Percentiles rank a stretch among this genome's conserved stretches.
Evolutionary conservation across 1,284 basidiomycete genomes (phyloP).

Genomic region (Porogramme epimiltina): DNA sequence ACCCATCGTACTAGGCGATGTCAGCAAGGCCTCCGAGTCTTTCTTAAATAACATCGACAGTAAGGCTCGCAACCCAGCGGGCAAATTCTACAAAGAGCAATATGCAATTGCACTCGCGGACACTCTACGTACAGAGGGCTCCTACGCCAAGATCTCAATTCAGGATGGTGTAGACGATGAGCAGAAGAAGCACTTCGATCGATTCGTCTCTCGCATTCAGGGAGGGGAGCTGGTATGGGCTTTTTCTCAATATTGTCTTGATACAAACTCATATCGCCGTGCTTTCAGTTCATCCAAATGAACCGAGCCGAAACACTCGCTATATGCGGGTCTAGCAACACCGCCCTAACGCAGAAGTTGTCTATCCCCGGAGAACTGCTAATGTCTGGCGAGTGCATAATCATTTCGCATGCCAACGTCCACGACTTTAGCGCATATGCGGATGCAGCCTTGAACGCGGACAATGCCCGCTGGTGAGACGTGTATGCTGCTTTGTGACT

Average conservation of each 20-base stretch:
- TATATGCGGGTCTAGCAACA: constrained; percentile 27
- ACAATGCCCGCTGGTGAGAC: constrained; percentile 26
- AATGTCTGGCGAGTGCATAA: constrained; percentile 20
- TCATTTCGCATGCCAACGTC: constrained; percentile 29
- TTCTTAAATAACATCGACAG: constrained; percentile 19
- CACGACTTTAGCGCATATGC: constrained; percentile 27
- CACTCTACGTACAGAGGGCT: constrained; percentile 23
- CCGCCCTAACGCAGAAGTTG: constrained; percentile 21
- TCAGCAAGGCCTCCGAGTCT: constrained; percentile 19
- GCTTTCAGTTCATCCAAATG: constrained; percentile 29
- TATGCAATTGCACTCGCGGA: constrained; percentile 21
- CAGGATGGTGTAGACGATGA: constrained; percentile 15
- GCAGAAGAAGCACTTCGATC: constrained; percentile 26
- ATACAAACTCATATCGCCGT: not conserved
- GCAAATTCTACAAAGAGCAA: constrained; percentile 33
- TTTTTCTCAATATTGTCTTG: not conserved
- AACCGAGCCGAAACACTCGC: constrained; percentile 27
- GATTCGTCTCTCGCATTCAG: constrained; percentile 24
- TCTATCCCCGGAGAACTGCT: constrained; percentile 22
- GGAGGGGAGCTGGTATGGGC: constrained; percentile 26
- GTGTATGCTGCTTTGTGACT: not conserved
- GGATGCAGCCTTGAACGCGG: constrained; percentile 27
- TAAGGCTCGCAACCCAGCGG: constrained; percentile 20
- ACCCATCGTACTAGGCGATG: constrained; percentile 25
- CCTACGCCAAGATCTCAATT: constrained; percentile 22